These are phyloP conservation scores for Neoboletus magnificus DNA, from an alignment of 768 basidiomycete genomes.

Conservation along the genomic window DNA sequence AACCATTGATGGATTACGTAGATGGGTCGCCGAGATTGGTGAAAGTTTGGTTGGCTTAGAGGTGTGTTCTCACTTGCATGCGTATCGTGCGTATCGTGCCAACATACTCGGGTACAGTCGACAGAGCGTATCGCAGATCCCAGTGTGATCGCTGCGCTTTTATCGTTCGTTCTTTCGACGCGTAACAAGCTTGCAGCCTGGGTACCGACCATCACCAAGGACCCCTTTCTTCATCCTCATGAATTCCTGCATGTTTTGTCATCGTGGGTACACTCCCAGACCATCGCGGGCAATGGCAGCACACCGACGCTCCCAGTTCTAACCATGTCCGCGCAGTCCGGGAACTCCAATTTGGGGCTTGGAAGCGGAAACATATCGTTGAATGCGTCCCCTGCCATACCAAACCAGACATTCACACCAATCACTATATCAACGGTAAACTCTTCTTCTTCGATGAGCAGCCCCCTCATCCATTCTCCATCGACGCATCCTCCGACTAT, in stretches of 20 bases:
- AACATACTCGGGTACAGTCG: conserved; percentile 39
- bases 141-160: conserved; percentile 60
- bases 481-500: conserved; percentile 7
- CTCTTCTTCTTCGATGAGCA: conserved; percentile 10
- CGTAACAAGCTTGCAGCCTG: conserved; percentile 69
- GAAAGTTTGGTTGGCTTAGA: conserved; percentile 60
- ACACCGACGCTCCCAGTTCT: conserved; percentile 32
- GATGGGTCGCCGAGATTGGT: conserved; percentile 67
- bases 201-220: conserved; percentile 53
- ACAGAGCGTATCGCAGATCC: conserved; percentile 76
- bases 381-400: conserved; percentile 15
- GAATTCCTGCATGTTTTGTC: conserved; percentile 51
- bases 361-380: conserved; percentile 15
- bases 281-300: conserved; percentile 5
- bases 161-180: conserved; percentile 63
- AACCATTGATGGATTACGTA: conserved; percentile 66
- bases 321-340: conserved; percentile 19
- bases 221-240: conserved; percentile 73
- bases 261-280: conserved; percentile 25
- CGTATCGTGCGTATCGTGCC: not conserved
- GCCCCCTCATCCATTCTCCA: not conserved
- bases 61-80: conserved; percentile 31
- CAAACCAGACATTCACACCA: conserved; percentile 6
- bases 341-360: conserved; percentile 9
- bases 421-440: conserved; percentile 1